Evolutionary conservation across 1,284 basidiomycete genomes (phyloP), one percentile per base, ranked within the genome.

Genomic region (Sporisorium graminicola): DNA sequence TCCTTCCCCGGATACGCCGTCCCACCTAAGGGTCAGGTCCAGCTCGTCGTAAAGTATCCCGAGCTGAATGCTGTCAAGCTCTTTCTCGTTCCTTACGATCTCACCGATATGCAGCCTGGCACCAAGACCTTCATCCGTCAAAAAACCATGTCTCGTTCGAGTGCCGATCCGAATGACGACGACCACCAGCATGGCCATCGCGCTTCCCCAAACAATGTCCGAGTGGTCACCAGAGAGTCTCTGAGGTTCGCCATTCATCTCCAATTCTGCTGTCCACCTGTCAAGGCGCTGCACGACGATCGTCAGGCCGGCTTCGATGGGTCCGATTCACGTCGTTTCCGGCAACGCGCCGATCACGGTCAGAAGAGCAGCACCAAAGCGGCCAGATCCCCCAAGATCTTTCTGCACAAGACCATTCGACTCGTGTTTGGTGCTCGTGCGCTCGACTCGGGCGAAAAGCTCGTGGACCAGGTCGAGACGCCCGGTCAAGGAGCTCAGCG

Each of bases 21-120:
- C 6, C 87, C 88, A 0, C 84, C 84, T 0, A 79, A 86, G 26
- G 88, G 88, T n/a, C 88, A 88, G 67, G 76, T 89, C 9, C 88
- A 89, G 78, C 82, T 89, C 10, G 82, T 89, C 27, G 82, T 89
- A 81, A 88, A 88, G 78, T 88, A 87, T 27, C 80, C 87, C 3
- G 81, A 84, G 27, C 63, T 72, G 46, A 78, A 84, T 26, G 86
- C 88, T 0, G 78, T 88, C 77, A 88, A 88, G 77, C 86, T 88
- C 12, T 89, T 89, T 65, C 78, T 89, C 2, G 77, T 89, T 4
- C 87, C 88, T 0, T 89, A 89, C 70, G 88, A 89, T 68, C 81
- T 89, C 12, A 78, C 83, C 5, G 76, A 80, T 7, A 80, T 89
- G 58, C 74, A 73, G 37, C 59, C 72, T 7, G 79, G 75, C n/a